These are phyloP conservation scores for Hypoxylon crocopeplum DNA, from an alignment of 495 filamentous ascomycete genomes.

Conservation along the genomic window DNA sequence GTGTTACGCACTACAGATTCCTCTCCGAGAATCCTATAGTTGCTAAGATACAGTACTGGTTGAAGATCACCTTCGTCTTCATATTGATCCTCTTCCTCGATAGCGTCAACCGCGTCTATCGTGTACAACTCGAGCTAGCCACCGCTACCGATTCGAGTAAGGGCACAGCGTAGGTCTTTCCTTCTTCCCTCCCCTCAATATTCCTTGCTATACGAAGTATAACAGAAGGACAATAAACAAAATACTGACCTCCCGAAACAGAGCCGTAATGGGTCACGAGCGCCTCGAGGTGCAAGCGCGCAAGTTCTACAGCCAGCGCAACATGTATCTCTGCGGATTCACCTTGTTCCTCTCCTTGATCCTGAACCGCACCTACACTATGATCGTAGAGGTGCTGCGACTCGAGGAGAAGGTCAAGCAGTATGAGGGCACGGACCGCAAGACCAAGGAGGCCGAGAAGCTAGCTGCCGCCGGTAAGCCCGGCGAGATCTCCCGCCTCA, in stretches of 20 bases:
- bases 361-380: slow-evolving; percentile 97
- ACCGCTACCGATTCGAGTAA: slow-evolving; percentile 56
- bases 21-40: slow-evolving; percentile 82
- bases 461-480: slow-evolving; percentile 76
- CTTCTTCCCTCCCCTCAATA: neutral
- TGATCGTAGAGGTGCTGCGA: slow-evolving; percentile 93
- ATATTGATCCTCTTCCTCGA: slow-evolving; percentile 98
- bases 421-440: slow-evolving; percentile 77
- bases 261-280: slow-evolving; percentile 80
- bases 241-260: slow-evolving; percentile 35
- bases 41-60: slow-evolving; percentile 58
- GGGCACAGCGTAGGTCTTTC: slow-evolving; percentile 29
- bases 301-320: slow-evolving; percentile 99
- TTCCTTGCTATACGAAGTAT: no score
- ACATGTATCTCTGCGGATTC: slow-evolving; percentile 99
- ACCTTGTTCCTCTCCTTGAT: slow-evolving; percentile 98
- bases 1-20: slow-evolving; percentile 49
- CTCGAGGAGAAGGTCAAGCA: slow-evolving; percentile 92
- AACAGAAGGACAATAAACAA: no score
- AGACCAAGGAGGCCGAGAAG: slow-evolving; percentile 75
- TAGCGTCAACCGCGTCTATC: slow-evolving; percentile 97
- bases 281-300: slow-evolving; percentile 98
- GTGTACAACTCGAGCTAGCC: slow-evolving; percentile 88
- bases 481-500: slow-evolving; percentile 63
- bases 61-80: slow-evolving; percentile 96